Conservation (phyloP, 2,329 filamentous ascomycete genomes). For the Colletotrichum neosansevieriae region DNA sequence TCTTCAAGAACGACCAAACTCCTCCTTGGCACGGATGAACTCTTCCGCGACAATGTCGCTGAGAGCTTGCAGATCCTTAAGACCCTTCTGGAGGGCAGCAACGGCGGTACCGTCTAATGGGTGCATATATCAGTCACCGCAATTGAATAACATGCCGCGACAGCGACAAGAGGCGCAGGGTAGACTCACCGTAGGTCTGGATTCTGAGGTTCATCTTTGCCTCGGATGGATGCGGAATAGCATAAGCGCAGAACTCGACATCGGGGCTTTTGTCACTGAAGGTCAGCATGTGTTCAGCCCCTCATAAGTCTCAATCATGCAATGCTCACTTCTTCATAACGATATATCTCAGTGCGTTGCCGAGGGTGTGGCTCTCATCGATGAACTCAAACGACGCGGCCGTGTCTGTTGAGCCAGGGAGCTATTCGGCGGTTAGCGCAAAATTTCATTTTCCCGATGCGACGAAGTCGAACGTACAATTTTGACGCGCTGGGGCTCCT, state of each 20-base stretch:
- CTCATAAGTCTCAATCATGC: not conserved
- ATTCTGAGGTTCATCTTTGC: conserved; percentile 97
- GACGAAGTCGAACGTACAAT: conserved; percentile 61
- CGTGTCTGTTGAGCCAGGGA: conserved; percentile 86
- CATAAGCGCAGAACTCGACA: conserved; percentile 98
- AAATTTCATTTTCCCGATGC: not conserved
- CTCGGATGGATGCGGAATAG: conserved; percentile 96
- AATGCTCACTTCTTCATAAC: conserved; percentile 93
- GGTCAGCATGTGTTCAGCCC: too few relatives aligned
- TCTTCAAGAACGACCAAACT: conserved; percentile 55
- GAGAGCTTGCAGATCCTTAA: conserved; percentile 88
- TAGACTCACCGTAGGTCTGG: conserved; percentile 86
- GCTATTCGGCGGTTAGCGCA: conserved; percentile 60
- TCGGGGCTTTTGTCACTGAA: conserved; percentile 76
- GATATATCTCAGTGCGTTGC: conserved; percentile 92
- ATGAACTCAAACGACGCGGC: conserved; percentile 96
- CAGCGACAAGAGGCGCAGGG: too few relatives aligned
- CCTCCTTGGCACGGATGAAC: conserved; percentile 63
- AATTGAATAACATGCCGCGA: too few relatives aligned
- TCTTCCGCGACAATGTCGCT: conserved; percentile 96
- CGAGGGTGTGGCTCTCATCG: conserved; percentile 93
- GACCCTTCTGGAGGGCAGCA: conserved; percentile 89
- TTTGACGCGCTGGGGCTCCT: conserved; percentile 68
- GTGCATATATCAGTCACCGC: conserved; percentile 33
- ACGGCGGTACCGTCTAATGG: conserved; percentile 79